Evolutionary conservation across 257 asterid genomes (phyloP).

Genomic region (Cordia subcordata): DNA sequence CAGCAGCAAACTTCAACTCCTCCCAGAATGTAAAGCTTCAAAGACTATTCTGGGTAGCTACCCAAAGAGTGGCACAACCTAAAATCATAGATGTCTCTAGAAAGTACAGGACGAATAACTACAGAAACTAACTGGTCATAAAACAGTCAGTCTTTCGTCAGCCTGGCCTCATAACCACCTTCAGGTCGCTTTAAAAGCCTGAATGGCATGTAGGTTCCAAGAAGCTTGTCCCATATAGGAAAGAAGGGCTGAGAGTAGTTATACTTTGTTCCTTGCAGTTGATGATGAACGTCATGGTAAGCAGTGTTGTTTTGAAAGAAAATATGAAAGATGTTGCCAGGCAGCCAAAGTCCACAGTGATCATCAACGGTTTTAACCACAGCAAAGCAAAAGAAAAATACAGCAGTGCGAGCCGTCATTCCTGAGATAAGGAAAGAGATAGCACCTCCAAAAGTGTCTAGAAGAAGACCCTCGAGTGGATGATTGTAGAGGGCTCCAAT

Average conservation of each 20-base stretch:
- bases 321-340: conserved; percentile 74
- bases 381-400: conserved; percentile 81
- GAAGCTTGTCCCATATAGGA: conserved; percentile 81
- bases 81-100: conserved; percentile 16
- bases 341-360: conserved; percentile 91
- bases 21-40: conserved; percentile 23
- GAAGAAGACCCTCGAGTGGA: conserved; percentile 77
- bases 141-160: conserved; percentile 34
- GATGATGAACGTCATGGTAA: conserved; percentile 89
- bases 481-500: conserved; percentile 89
- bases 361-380: conserved; percentile 78
- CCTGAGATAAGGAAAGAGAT: conserved; percentile 71
- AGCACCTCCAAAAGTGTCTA: conserved; percentile 88
- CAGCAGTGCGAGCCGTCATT: conserved; percentile 83
- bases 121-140: conserved; percentile 4
- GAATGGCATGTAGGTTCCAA: conserved; percentile 68
- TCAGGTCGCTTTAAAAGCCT: conserved; percentile 55
- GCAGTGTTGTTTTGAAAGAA: conserved; percentile 74
- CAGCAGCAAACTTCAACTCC: conserved; percentile 18
- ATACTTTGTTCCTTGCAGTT: conserved; percentile 73
- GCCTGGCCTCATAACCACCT: conserved; percentile 85
- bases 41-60: conserved; percentile 16
- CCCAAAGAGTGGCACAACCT: conserved; percentile 19
- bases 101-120: conserved; percentile 7
- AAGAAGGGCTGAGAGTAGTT: conserved; percentile 91